phyloP scores from a whole-genome alignment of 495 filamentous ascomycete genomes.

The Platismatia glauca region DNA sequence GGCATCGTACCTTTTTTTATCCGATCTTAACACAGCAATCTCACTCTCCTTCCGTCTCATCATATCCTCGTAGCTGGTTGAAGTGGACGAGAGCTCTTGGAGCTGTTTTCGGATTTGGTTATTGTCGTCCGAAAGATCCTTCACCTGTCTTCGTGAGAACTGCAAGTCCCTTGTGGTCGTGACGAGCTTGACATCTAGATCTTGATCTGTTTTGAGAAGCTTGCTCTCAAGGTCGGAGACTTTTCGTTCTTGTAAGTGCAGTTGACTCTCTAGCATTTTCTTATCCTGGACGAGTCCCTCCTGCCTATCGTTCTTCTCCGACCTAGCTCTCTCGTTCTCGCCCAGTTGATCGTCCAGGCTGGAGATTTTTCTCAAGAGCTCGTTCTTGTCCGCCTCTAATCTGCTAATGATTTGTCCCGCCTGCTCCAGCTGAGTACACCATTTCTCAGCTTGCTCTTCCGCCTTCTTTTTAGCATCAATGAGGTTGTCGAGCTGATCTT shows the following conservation, averaged over 20 bases:
- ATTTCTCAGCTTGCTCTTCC: conserved; percentile 73
- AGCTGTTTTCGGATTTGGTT: conserved; percentile 77
- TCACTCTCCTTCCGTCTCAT: conserved; percentile 92
- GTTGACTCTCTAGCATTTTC: conserved; percentile 84
- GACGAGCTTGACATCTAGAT: conserved; percentile 78
- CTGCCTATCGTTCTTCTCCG: conserved; percentile 61
- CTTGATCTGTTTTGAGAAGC: conserved; percentile 76
- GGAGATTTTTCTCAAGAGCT: conserved; percentile 55
- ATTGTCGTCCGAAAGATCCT: conserved; percentile 73
- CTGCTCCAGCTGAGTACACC: conserved; percentile 77
- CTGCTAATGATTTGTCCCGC: conserved; percentile 77
- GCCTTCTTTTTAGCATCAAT: conserved; percentile 83
- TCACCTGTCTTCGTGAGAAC: conserved; percentile 56
- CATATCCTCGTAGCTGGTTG: conserved; percentile 88
- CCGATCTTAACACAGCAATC: conserved; percentile 70
- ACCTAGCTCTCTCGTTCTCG: conserved; percentile 55
- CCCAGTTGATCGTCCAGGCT: conserved; percentile 59
- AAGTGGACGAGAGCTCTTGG: conserved; percentile 78
- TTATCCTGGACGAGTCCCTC: conserved; percentile 69
- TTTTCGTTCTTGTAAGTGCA: conserved; percentile 84
- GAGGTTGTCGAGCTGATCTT: conserved; percentile 84
- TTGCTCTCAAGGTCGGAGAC: conserved; percentile 79
- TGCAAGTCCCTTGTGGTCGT: conserved; percentile 77
- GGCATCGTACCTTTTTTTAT: conserved; percentile 67
- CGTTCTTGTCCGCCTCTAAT: conserved; percentile 75